Base-by-base conservation (phyloP, 2,329 filamentous ascomycete genomes). In the Xylaria digitata region DNA sequence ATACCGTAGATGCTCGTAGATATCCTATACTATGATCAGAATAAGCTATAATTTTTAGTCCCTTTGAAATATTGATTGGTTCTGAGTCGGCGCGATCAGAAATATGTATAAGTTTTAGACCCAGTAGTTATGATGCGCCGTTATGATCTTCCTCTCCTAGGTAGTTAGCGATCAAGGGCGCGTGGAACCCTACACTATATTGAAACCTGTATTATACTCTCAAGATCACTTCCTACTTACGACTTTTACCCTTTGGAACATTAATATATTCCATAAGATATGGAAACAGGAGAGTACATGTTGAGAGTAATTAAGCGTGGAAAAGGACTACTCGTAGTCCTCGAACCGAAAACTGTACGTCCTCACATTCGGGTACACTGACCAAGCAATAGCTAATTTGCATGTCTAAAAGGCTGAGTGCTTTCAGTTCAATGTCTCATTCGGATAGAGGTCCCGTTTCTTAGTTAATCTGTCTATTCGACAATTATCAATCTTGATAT, bases 401-500 rank as follows among this genome's bases (percentile, higher is more conserved):
- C 11, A 26, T 40, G 45, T 42, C 23, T 34, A 21, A 42, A 42
- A 64, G 5, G 32, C 34, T 30, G 40, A 54, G 9, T 53, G 40
- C 17, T 65, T 49, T 43, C n/a, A 34, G 42, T 42, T 34, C 26
- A 49, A 2, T 34, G n/a, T 37, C 19, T 21, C 23, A 17, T 43
- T 49, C 34, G 15, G 15, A 55, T 30, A 17, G 7, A 43, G 23
- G 21, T 42, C 13, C n/a, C 23, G 42, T 19, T 43, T 5, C 45
- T 53, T 17, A 46, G 40, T 34, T 32, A 55, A 43, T 53, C 3
- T 21, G 1, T 59, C 26, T 37, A 30, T 48, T 48, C 13, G 19
- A 56, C 21, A 32, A 40, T 40, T 57, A 21, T 48, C 63, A 50
- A 65, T 45, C 52, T 57, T 34, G 23, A n/a, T 46, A 40, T 56